Evolutionary conservation across 2,329 filamentous ascomycete genomes (phyloP), one percentile per base, ranked within the genome.

Genomic region (Xylaria sp.): DNA sequence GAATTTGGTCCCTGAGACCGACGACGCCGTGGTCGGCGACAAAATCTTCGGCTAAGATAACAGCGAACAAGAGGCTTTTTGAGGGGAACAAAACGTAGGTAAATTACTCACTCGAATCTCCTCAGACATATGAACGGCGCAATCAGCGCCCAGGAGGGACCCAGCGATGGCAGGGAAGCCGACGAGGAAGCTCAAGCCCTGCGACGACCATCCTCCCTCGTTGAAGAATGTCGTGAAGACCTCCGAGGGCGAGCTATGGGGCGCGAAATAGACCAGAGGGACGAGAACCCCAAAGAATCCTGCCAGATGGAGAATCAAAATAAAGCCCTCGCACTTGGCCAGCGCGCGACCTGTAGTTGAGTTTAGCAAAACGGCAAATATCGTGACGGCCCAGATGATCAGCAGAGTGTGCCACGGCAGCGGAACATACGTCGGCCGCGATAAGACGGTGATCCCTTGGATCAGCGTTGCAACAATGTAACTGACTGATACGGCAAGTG

Each of bases 191-290:
- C 83, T 82, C 7, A 85, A 54, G 0, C 80, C 83, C 33, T 82
- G 76, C 0, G 77, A 79, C 6, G 76, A 70, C 83, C 83, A 87
- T 0, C 76, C 80, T 1, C 83, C 82, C 0, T 79, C 76, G 63
- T 85, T 85, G 23, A 77, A 71, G 44, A 84, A 84, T 0, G 77
- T 79, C 0, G 74, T 56, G 62, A 59, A 64, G 10, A 53, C 62
- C 3, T 40, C 31, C 3, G 31, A n/a, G 6, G 48, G 36, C 1
- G 28, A 49, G 42, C 54, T 53, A 36, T 63, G 40, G 17, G 26
- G 38, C 6, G 40, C 36, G 40, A 63, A 58, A 33, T 67, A 53
- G 1, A 63, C 59, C 23, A 59, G 10, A 4, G 59, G 65, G 4
- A 67, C 6, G 0, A 63, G 17, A 15, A 67, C n/a, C 1, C 51